These are phyloP conservation scores for Combretum micranthum DNA, from an alignment of 345 rosid species.

Conservation along the genomic window DNA sequence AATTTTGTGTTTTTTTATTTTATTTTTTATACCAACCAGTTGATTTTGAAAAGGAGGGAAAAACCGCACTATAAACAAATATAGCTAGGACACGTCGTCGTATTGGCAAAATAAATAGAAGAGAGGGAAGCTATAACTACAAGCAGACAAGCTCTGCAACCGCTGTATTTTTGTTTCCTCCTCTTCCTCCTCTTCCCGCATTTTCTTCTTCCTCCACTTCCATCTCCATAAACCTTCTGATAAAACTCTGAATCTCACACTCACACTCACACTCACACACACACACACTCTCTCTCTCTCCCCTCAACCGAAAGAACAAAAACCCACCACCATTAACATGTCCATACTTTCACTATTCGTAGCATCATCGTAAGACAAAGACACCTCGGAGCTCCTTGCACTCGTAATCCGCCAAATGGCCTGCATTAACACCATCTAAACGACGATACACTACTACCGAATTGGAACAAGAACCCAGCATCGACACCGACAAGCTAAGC, in stretches of 20 bases:
- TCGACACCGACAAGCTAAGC: conserved; percentile 92
- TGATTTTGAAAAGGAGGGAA: no score
- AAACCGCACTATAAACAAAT: no score
- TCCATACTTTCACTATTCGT: no score
- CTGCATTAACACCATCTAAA: no score
- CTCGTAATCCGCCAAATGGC: no score
- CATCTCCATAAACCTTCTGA: background rate
- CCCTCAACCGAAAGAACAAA: no score
- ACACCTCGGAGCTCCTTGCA: no score
- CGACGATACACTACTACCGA: conserved; percentile 7
- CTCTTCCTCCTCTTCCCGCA: conserved; percentile 14
- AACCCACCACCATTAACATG: no score
- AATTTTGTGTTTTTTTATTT: no score
- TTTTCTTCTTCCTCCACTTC: conserved; percentile 15
- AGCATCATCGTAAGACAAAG: no score
- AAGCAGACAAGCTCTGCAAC: conserved; percentile 57
- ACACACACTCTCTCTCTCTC: conserved; percentile 15
- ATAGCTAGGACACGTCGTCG: no score
- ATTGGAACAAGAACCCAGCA: conserved; percentile 91
- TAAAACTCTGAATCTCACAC: background rate
- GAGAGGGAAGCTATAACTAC: conserved; percentile 3
- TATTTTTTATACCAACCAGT: no score
- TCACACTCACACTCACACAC: background rate
- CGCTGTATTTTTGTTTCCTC: conserved; percentile 37
- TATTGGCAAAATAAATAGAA: background rate